Conservation (phyloP, 140 eudicot genomes). For the Bidens hawaiensis region DNA sequence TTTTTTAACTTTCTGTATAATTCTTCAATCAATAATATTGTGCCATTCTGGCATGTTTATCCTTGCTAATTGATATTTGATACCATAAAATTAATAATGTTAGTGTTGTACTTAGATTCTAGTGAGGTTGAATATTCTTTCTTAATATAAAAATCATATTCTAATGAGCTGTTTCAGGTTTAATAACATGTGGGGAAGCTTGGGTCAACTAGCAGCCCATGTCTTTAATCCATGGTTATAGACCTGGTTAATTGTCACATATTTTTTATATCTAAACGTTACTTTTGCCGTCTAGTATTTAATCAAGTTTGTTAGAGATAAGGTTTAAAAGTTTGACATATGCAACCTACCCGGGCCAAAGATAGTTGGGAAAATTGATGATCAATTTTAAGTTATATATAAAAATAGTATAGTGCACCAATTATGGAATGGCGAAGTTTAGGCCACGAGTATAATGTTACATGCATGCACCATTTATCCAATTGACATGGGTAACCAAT, state of each 20-base stretch:
- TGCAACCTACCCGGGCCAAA: not conserved
- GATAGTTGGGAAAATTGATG: not conserved
- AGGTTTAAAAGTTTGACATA: not conserved
- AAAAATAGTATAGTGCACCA: not conserved
- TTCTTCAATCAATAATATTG: constrained; percentile 12
- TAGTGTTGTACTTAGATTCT: constrained; percentile 14
- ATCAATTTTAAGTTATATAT: not conserved
- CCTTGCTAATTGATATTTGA: constrained; percentile 9
- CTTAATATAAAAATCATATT: not conserved
- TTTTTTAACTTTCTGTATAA: constrained; percentile 8
- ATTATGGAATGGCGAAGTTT: not conserved
- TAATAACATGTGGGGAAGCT: constrained; percentile 11
- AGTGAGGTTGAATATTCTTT: constrained; percentile 22
- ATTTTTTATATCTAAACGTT: not conserved
- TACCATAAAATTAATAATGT: constrained; percentile 7
- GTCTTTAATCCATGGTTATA: constrained; percentile 13
- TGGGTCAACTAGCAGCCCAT: constrained; percentile 37
- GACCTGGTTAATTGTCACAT: not conserved
- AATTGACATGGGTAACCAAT: too few relatives aligned
- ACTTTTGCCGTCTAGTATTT: not conserved
- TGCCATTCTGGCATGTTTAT: constrained; percentile 28
- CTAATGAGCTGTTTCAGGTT: constrained; percentile 17
- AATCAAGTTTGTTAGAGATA: not conserved
- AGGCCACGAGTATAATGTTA: not conserved
- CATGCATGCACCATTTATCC: not conserved